Evolutionary conservation across 305 asterid species (phyloP).

Genomic region (Rubia tinctorum): DNA sequence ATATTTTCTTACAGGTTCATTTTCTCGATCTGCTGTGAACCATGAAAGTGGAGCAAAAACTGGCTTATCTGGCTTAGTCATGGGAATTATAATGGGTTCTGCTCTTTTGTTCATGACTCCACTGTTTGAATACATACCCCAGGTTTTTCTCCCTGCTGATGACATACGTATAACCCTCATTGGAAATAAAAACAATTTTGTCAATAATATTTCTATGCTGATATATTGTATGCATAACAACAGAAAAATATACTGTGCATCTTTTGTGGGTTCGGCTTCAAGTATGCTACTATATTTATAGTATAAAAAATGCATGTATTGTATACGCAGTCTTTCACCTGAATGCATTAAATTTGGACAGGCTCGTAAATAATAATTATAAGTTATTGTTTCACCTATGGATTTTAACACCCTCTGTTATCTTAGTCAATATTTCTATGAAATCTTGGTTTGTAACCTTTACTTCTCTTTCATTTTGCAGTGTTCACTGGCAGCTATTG

Average conservation of each 20-base stretch:
- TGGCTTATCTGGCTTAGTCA: slow-evolving; percentile 86
- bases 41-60: slow-evolving; percentile 99
- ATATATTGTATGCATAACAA: background rate
- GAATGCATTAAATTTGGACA: slow-evolving; percentile 2
- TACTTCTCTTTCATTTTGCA: slow-evolving; percentile 42
- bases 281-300: background rate
- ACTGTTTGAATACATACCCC: slow-evolving; percentile 89
- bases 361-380: background rate
- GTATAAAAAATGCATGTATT: background rate
- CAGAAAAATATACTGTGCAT: background rate
- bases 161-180: background rate
- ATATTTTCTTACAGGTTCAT: slow-evolving; percentile 63
- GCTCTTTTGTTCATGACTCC: slow-evolving; percentile 96
- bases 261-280: background rate
- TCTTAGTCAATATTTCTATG: background rate
- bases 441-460: slow-evolving; percentile 12
- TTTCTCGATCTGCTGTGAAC: slow-evolving; percentile 98
- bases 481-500: slow-evolving; percentile 95
- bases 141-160: slow-evolving; percentile 46
- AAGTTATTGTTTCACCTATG: background rate
- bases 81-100: slow-evolving; percentile 96
- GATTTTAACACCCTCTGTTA: background rate
- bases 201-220: background rate
- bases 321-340: background rate
- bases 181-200: background rate